phyloP scores from a whole-genome alignment of 345 rosid species.

The Chamaenerion angustifolium region DNA sequence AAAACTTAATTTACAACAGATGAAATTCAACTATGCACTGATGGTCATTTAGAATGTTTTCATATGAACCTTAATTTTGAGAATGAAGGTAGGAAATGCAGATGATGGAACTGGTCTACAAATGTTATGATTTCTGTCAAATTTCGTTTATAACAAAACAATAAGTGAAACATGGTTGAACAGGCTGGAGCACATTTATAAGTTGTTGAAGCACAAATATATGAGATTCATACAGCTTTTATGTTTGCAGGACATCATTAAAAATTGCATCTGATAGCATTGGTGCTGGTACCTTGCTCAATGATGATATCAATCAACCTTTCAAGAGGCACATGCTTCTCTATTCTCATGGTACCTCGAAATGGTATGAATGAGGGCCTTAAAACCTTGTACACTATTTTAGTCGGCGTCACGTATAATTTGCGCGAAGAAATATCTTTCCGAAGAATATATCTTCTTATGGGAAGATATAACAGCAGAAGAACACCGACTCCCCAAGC shows the following conservation, averaged over 20 bases:
- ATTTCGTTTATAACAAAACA: too few relatives aligned
- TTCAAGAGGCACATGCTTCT: constrained; percentile 45
- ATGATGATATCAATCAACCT: constrained; percentile 48
- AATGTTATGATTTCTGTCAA: too few relatives aligned
- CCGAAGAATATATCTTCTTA: constrained; percentile 38
- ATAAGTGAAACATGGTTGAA: too few relatives aligned
- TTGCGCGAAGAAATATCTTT: constrained; percentile 54
- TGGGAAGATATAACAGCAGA: constrained; percentile 56
- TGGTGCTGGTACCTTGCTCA: constrained; percentile 43
- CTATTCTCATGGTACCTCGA: constrained; percentile 25
- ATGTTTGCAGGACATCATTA: not conserved
- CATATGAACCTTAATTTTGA: too few relatives aligned
- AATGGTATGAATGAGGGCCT: constrained; percentile 57
- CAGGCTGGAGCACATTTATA: too few relatives aligned
- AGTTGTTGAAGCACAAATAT: too few relatives aligned
- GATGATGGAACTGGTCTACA: too few relatives aligned
- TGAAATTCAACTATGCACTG: not conserved
- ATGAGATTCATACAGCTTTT: too few relatives aligned
- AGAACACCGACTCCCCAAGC: constrained; percentile 71
- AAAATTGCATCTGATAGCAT: not conserved
- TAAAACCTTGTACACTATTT: constrained; percentile 62
- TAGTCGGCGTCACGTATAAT: constrained; percentile 42
- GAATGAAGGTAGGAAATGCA: too few relatives aligned
- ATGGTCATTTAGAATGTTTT: too few relatives aligned
- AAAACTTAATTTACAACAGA: not conserved